Evolutionary conservation across 2,329 filamentous ascomycete genomes (phyloP), one percentile per base, ranked within the genome.

Genomic region (Trichoderma hamatum): DNA sequence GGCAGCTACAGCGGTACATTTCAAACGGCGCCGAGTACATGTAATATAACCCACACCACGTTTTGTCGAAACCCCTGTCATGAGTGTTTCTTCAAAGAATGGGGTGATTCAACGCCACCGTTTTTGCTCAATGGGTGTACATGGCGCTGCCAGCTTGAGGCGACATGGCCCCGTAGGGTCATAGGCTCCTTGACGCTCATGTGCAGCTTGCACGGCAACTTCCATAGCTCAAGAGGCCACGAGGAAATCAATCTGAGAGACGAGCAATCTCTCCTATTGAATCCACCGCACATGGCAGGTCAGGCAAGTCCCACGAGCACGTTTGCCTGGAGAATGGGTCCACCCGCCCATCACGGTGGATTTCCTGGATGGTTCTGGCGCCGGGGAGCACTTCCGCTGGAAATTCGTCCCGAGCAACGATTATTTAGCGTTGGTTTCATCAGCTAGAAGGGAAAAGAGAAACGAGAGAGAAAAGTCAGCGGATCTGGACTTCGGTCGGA

Each of bases 371-470:
- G 36, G 36, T 51, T 28, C 43, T 51, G 66, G 75, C 73, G 69
- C 77, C 77, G 76, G 77, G 76, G 76, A 78, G 73, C 28, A 51
- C 73, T 77, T 77, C 76, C 77, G 76, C 71, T 70, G 63, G 62
- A 24, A 60, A 58, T 56, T 60, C 14, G 16, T 60, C 61, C 68
- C 49, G 16, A 54, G 54, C 51, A 60, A 65, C 52, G 39, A 52
- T 19, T 52, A 9, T 60, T 60, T 32, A 43, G 52, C 52, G 62
- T 32, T 43, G 43, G 36, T 14, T 66, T 36, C 30, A 63, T 39
- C 2, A 52, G 16, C 13, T n/a, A 30, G n/a, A 19, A 39, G 43
- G 28, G 16, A 21, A 43, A 30, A 26, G 28, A 56, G 21, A n/a
- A 63, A 54, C 30, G 52, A 54, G 28, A 28, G 36, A 49, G 14